Base-by-base conservation (phyloP, 257 asterid genomes). In the Solanum pinnatisectum region DNA sequence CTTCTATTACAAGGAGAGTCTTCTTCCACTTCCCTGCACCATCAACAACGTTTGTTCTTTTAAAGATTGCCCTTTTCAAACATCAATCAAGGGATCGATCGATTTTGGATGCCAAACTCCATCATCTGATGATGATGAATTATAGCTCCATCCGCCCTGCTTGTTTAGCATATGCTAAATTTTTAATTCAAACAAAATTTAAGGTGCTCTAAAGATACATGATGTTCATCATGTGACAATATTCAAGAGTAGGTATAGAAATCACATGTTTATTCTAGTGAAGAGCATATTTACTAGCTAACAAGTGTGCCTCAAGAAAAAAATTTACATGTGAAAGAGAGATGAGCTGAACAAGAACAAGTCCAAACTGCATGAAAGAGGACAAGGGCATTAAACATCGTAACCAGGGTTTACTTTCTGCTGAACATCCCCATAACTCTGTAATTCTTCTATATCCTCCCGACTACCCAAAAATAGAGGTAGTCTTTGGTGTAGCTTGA, bases 351-450 rank as follows among this genome's bases (percentile, higher is more conserved):
- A 79, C 13, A 76, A 44, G 65, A 9, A 44, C 3, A 79, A 44
- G 10, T 79, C 39, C 25, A 20, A 81, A 81, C 7, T 46, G 73
- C 74, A 46, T 46, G 72, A 65, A 35, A 73, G 40, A 82, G 10
- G 72, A 46, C 78, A 46, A 71, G 6, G 35, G 44, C 30, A 67
- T 93, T 87, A 95, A 72, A 97, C 97, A 63, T 95, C 97, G 88
- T 97, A 97, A 46, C 99, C 99, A 27, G 98, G 99, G 90, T 97
- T 95, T 30, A 95, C 93, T 90, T 93, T 95, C 90, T 97, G 99
- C 87, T 97, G 99, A 89, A 97, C 94, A 89, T 97, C 93, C n/a
- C 95, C 94, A 84, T 94, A 95, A 88, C 98, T 94, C 93, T 92
- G 94, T 18, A 96, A 87, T 93, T 94, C 98, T 49, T 94, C 94